Evolutionary conservation across 2,329 filamentous ascomycete genomes (phyloP).

Genomic region (Coniella vitis): DNA sequence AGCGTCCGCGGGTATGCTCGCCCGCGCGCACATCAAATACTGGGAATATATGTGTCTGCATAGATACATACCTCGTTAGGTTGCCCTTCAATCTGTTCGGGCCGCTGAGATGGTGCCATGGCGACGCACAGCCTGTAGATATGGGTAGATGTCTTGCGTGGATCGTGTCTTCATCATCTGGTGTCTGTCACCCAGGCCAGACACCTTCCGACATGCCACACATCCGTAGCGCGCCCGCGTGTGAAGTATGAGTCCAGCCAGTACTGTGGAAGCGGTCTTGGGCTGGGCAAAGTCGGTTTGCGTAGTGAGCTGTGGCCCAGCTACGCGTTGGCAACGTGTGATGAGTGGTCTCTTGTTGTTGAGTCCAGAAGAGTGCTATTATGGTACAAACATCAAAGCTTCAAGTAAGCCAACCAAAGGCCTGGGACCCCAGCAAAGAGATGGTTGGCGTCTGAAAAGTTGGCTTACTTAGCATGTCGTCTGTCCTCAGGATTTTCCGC

Average conservation of each 20-base stretch:
- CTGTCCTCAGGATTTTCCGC: slow-evolving; percentile 7
- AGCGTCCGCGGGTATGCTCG: no score
- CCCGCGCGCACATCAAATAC: no score
- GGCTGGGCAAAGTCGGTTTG: background rate
- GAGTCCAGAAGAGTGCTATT: no score
- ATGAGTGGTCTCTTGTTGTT: no score
- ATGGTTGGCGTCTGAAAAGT: no score
- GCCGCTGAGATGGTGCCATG: no score
- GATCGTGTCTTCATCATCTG: background rate
- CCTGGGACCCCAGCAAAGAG: no score
- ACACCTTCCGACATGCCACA: background rate
- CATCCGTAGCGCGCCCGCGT: background rate
- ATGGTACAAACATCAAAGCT: no score
- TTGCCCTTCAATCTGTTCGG: background rate
- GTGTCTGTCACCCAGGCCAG: background rate
- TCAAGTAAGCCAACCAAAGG: no score
- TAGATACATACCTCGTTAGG: no score
- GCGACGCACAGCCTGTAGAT: background rate
- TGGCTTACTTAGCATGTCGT: slow-evolving; percentile 6
- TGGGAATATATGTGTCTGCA: no score
- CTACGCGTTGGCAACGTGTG: no score
- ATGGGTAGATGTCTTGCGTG: background rate
- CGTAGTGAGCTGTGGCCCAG: background rate
- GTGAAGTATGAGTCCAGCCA: background rate
- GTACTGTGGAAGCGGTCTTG: background rate